Base-by-base conservation (phyloP, 2,329 filamentous ascomycete genomes). In the Trichoderma atroviride region DNA sequence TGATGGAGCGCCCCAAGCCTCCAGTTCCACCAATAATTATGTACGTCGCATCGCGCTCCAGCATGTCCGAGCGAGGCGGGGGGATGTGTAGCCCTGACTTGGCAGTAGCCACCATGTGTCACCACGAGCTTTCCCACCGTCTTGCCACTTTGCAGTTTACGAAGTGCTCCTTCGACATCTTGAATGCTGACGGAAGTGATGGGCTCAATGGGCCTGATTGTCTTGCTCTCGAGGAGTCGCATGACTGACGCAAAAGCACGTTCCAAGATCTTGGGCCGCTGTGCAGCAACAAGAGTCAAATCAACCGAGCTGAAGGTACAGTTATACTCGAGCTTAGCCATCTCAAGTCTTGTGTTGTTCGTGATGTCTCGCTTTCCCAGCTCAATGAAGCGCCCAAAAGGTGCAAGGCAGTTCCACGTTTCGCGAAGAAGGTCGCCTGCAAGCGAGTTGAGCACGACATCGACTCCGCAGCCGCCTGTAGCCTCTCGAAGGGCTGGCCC, bases 361-460 rank as follows among this genome's bases (percentile, higher is more conserved):
- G 75, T 74, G n/a, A 80, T 73, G 52, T 83, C 81, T 53, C 78
- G 73, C 69, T 75, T 74, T 1, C 81, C 79, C 37, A 85, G 79
- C 66, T 86, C 83, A 4, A 86, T 73, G 57, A 86, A 83, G 3
- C 80, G 78, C 1, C 83, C 83, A 71, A 83, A 83, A 19, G 76
- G 77, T 56, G 81, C 80, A 22, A 86, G 74, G 61, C 80, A 83
- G 3, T 78, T 76, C 81, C 80, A 84, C 0, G 82, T 81, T 52
- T 81, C 80, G 3, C 77, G 76, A 2, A 84, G 73, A 1, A 77
- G 73, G 19, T 84, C 82, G 0, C 83, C 83, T 2, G 79, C 73
- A 0, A 85, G 76, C 0, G 81, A 83, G 73, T 84, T 81, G 74
- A 94, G 89, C 16, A 91, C 90, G 0, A 89, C 88, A 78, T 94